phyloP scores from a whole-genome alignment of 805 yeast species.

The Vanderwaltozyma polyspora region DNA sequence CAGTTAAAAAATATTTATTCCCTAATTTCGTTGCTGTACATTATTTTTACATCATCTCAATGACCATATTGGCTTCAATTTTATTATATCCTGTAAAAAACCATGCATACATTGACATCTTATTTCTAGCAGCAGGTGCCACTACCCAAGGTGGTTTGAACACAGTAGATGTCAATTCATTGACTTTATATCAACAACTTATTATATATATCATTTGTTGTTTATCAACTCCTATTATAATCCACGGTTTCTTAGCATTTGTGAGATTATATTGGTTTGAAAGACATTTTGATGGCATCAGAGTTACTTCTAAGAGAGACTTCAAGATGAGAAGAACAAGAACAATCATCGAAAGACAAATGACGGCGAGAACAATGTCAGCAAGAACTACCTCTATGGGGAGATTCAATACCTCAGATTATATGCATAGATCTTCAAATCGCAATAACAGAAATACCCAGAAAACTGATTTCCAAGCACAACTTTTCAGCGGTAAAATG shows the following conservation, averaged over 20 bases:
- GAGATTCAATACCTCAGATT: not conserved
- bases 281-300: slow-evolving; percentile 72
- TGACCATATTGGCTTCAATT: slow-evolving; percentile 59
- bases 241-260: slow-evolving; percentile 68
- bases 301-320: slow-evolving; percentile 62
- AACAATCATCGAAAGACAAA: slow-evolving; percentile 25
- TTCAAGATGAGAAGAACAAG: slow-evolving; percentile 68
- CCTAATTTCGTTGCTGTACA: slow-evolving; percentile 49
- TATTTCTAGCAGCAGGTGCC: slow-evolving; percentile 68
- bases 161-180: slow-evolving; percentile 54
- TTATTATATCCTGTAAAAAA: slow-evolving; percentile 67
- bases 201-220: slow-evolving; percentile 50
- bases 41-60: slow-evolving; percentile 53
- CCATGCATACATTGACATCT: slow-evolving; percentile 59
- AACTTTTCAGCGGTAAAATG: slow-evolving; percentile 27
- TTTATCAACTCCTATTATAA: slow-evolving; percentile 76
- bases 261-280: slow-evolving; percentile 84
- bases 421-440: not conserved
- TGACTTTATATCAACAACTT: slow-evolving; percentile 72
- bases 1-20: slow-evolving; percentile 29
- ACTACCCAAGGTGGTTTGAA: slow-evolving; percentile 89
- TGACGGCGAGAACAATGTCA: slow-evolving; percentile 19
- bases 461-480: slow-evolving; percentile 22
- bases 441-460: not conserved
- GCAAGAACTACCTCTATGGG: slow-evolving; percentile 13